Conservation (phyloP, 1,139 yeast genomes). For the Diutina mesorugosa region DNA sequence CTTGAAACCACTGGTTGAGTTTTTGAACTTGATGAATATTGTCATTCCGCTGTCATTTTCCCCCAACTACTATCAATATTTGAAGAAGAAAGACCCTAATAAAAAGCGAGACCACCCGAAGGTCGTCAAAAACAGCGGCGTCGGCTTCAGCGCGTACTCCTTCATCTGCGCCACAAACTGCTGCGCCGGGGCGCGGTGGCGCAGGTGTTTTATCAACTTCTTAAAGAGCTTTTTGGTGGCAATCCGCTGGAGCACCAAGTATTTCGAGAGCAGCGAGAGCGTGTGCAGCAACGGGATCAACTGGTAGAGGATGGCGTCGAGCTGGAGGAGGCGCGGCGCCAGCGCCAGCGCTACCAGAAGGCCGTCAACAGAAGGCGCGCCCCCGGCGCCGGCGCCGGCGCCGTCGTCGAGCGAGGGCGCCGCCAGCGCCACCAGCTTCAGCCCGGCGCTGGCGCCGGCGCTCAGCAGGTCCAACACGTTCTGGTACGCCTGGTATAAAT, state of each 20-base stretch:
- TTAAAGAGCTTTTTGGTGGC: constrained; percentile 74
- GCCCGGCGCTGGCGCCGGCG: not conserved
- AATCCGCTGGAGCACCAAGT: constrained; percentile 65
- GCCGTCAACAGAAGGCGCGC: not conserved
- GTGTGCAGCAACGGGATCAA: constrained; percentile 34
- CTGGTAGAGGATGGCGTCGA: constrained; percentile 19
- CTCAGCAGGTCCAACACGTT: constrained; percentile 1
- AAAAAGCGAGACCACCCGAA: constrained; percentile 13
- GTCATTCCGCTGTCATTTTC: constrained; percentile 38
- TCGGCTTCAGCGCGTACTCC: not conserved
- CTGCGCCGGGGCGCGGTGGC: constrained; percentile 9
- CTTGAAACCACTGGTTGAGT: constrained; percentile 32
- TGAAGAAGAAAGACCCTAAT: constrained; percentile 19
- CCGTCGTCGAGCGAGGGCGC: not conserved
- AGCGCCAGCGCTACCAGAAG: not conserved
- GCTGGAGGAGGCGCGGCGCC: constrained; percentile 6
- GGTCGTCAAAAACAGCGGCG: not conserved
- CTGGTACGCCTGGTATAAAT: constrained; percentile 4
- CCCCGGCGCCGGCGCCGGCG: not conserved
- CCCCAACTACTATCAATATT: constrained; percentile 34
- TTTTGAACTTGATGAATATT: constrained; percentile 30
- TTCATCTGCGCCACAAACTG: not conserved
- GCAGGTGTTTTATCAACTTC: constrained; percentile 57
- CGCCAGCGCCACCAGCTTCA: not conserved
- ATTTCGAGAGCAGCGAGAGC: constrained; percentile 60